A percentile compares a stretch with the other conserved stretches of the same genome.
Conservation (phyloP, 306 rosid species). For the Cicer yamashitae region DNA sequence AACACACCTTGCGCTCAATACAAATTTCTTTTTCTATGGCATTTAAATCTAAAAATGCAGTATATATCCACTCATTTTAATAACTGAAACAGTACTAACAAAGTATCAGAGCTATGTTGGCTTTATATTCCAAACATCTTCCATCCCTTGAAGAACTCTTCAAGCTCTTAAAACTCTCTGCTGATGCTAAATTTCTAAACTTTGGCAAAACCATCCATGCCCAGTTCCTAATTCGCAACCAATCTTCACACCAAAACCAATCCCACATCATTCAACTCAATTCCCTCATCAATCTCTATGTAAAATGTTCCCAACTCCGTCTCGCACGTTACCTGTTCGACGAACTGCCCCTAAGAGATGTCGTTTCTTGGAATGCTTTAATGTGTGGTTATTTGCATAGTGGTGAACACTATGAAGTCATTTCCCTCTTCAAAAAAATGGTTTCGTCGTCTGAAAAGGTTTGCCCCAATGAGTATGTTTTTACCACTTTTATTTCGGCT, state of each 20-base stretch:
- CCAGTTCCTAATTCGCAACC: conserved; percentile 48
- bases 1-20: too few species aligned
- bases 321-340: conserved; percentile 61
- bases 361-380: conserved; percentile 63
- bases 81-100: too few species aligned
- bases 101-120: too few species aligned
- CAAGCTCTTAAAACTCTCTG: conserved; percentile 57
- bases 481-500: conserved; percentile 58
- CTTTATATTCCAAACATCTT: neutral
- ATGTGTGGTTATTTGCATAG: conserved; percentile 67
- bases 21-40: too few species aligned
- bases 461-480: conserved; percentile 55
- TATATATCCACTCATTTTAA: too few species aligned
- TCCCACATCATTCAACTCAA: conserved; percentile 46
- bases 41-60: too few species aligned
- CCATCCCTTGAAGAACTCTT: conserved; percentile 31
- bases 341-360: conserved; percentile 54
- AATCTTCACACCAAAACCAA: conserved; percentile 23
- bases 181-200: conserved; percentile 47
- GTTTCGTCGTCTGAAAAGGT: conserved; percentile 36
- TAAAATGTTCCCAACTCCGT: conserved; percentile 50
- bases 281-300: conserved; percentile 57
- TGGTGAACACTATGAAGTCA: conserved; percentile 55
- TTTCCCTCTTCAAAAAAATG: conserved; percentile 53
- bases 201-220: conserved; percentile 66